phyloP scores from a whole-genome alignment of 2,329 filamentous ascomycete species.

The Zasmidium citrigriseum region DNA sequence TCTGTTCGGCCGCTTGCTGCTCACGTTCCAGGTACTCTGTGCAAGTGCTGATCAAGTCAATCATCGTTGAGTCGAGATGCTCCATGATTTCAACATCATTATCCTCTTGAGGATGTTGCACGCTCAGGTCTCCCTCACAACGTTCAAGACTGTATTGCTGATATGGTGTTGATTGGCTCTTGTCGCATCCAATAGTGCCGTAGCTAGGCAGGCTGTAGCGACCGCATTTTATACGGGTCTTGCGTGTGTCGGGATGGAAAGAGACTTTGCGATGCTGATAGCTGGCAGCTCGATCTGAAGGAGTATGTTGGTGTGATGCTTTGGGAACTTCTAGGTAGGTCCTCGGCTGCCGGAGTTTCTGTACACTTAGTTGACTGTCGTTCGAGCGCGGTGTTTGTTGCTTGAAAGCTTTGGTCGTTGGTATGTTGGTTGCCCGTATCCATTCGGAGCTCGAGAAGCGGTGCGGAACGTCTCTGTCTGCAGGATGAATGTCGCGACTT shows the following conservation, averaged over 20 bases:
- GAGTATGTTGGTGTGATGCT: not conserved
- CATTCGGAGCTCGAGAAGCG: too few species aligned
- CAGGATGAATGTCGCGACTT: not conserved
- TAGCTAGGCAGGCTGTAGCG: not conserved
- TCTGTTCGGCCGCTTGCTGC: not conserved
- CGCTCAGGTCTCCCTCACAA: not conserved
- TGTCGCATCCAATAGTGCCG: too few species aligned
- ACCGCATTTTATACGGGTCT: not conserved
- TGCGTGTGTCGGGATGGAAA: not conserved
- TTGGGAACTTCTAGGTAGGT: not conserved
- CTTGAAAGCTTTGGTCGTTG: too few species aligned
- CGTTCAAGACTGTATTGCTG: too few species aligned
- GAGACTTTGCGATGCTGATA: not conserved
- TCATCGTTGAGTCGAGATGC: not conserved
- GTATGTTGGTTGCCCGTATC: too few species aligned
- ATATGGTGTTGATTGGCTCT: too few species aligned
- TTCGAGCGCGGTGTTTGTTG: too few species aligned
- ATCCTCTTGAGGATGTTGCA: not conserved
- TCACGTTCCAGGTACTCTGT: not conserved
- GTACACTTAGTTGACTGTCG: too few species aligned
- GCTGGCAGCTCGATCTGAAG: not conserved
- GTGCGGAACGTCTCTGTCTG: too few species aligned
- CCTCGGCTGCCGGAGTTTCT: not conserved
- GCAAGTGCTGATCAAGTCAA: not conserved
- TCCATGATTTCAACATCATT: not conserved